phyloP scores from a whole-genome alignment of 139 green algal genomes.

The Chlorella sp. region DNA sequence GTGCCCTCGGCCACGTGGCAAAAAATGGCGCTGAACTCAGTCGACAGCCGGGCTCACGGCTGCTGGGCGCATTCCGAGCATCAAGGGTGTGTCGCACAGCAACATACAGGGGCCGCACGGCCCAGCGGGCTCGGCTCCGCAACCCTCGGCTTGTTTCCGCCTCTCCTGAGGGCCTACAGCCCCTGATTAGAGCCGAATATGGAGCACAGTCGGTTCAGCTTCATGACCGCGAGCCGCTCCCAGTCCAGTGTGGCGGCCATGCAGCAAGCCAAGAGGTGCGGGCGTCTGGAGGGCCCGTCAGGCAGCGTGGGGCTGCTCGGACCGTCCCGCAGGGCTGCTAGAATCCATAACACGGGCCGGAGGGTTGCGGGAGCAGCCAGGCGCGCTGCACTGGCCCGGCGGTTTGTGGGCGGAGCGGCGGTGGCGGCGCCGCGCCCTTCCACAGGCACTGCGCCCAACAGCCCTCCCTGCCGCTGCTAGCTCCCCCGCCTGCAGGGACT shows the following conservation, averaged over 20 bases:
- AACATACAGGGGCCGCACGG: neutral
- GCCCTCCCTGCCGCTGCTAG: neutral
- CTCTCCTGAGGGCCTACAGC: too few relatives aligned
- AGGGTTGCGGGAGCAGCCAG: neutral
- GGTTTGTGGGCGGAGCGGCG: neutral
- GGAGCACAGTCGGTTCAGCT: conserved; percentile 26
- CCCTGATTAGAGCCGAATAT: neutral
- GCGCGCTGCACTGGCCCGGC: neutral
- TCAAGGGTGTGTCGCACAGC: neutral
- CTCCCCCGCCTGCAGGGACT: conserved; percentile 70
- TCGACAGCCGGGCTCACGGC: too few relatives aligned
- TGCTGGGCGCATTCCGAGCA: neutral
- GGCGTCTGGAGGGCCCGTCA: too few relatives aligned
- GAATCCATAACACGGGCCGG: neutral
- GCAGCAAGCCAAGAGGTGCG: neutral
- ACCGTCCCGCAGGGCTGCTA: too few relatives aligned
- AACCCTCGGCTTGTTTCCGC: too few relatives aligned
- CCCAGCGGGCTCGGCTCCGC: too few relatives aligned
- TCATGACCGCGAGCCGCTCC: conserved; percentile 22
- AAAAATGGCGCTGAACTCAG: too few relatives aligned
- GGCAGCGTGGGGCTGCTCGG: too few relatives aligned
- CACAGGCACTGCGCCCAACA: neutral
- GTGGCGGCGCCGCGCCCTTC: neutral
- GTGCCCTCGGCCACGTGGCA: too few relatives aligned
- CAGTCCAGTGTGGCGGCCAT: conserved; percentile 7